Evolutionary conservation across 345 rosid species (phyloP), one percentile per base, ranked within the genome.

Genomic region (Camelina neglecta): DNA sequence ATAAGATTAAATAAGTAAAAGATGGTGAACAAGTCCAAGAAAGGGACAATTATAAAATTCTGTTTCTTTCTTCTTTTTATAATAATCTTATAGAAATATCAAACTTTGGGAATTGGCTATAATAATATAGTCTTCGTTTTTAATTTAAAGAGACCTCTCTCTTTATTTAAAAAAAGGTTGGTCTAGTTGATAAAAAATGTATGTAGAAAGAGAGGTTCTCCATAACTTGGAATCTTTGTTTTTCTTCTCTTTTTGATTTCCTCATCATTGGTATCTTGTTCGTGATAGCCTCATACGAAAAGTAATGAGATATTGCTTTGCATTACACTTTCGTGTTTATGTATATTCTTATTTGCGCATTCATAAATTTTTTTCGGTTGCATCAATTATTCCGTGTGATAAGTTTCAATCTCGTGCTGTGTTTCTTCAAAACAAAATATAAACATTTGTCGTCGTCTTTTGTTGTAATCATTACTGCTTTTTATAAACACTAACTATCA

Each of bases 221-320:
- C 69, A 76, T 44, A 54, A 69, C 75, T 44, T 54, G 50, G 70
- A 61, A 69, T 76, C 75, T 69, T 39, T 45, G 33, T 51, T 26
- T 49, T 24, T n/a, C 31, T 63, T 45, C 20, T 16, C 7, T 39
- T 56, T n/a, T 5, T 69, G 42, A 69, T 44, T 10, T 54, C 51
- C 50, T 55, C 57, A 69, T 62, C 23, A 62, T 76, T 69, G 71
- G 75, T 54, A 75, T 75, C 70, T 53, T 69, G 69, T 75, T 75
- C 75, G 69, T 75, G 69, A 41, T 75, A 26, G 45, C 62, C 69
- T 68, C 69, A 53, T 53, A 11, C 3, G 20, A 53, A 69, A 61
- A 61, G 63, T 21, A 26, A 54, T 5, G 41, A 69, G 35, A 38
- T 42, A 49, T 66, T 13, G 54, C 54, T 75, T 38, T 48, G 50